Base-by-base conservation (phyloP, 78 protist genomes). In the Isochrysis galbana region DNA sequence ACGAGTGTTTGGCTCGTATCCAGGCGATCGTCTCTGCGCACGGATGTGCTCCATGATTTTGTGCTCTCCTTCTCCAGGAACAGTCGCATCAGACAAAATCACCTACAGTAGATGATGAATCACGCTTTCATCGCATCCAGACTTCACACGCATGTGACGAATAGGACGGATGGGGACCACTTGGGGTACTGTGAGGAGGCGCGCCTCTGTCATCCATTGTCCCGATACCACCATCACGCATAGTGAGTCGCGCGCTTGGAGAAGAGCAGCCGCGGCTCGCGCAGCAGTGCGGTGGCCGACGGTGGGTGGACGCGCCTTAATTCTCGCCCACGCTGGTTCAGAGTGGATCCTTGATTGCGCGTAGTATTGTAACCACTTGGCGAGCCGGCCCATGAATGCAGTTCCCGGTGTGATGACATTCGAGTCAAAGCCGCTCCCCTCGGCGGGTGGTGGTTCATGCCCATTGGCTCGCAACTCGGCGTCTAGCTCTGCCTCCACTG, bases 161-260 rank as follows among this genome's bases (percentile, higher is more conserved):
- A n/a, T n/a, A n/a, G n/a, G n/a, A n/a, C n/a, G n/a, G n/a, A n/a
- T n/a, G n/a, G 39, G 84, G 22, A 14, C 47, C 41, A 21, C 17
- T 10, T 77, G 47, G 11, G 39, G 84, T 10, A 23, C 77, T 26
- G 69, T 26, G 92, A 42, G 69, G 69, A 2, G 87, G 23, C 47
- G 41, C 48, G 21, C 77, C 19, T 86, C 39, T 96, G 90, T 89
- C 98, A 34, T 98, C 98, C 96, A 99, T 97, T 87, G 99, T 97
- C 95, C 99, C 99, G 96, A 99, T 99, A 96, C 99, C 99, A n/a
- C 99, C 99, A 94, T 99, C 99, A 32, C 99, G 99, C 5, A 99
- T 0, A 96, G 96, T 22, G 38, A 61, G 3, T 98, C 95, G 54
- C 97, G 98, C 11, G 97, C 94, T n/a, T n/a, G n/a, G n/a, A n/a